Evolutionary conservation across 176 grass and related monocot genomes (phyloP), one percentile per base, ranked within the genome.

Genomic region (Carex scoparia): DNA sequence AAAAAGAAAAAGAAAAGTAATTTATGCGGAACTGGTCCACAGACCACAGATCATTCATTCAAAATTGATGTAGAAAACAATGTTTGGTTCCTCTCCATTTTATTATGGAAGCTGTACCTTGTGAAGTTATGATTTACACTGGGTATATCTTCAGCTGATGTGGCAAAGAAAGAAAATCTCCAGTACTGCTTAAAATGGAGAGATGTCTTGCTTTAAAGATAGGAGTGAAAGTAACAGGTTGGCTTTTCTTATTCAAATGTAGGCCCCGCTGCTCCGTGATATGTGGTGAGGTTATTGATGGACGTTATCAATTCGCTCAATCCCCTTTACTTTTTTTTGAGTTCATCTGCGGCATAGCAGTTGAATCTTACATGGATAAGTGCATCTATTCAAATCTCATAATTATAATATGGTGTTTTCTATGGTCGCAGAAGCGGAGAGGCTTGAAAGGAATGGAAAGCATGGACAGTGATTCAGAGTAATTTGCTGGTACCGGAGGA

Each of bases 371-470:
- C 32, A 4, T 67, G 14, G 65, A 68, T 15, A 15, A 2, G 31
- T 70, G 6, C 48, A 9, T 44, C 16, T 44, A 10, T 5, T 73
- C 9, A 73, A 23, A 4, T 51, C 51, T 51, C 70, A 11, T 28
- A 12, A 51, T 51, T 28, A 32, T 78, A 30, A 76, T 13, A 76
- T 76, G 3, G 10, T 76, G 46, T 5, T 76, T 60, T 76, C 10
- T 76, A 31, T 53, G 48, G 1, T 81, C 87, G 79, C 86, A 92
- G 82, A 94, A 88, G 63, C 15, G 89, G 7, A 71, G 85, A 48
- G 93, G 93, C 7, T 84, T 95, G 61, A 91, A 91, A 82, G 93
- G 89, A 18, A 88, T 95, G 91, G 93, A 92, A 78, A 95, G 83
- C 91, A 85, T 95, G 91, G 94, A 91, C 51, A 90, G 90, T 64